phyloP scores from a whole-genome alignment of 805 yeast species.

The Lipomyces orientalis region DNA sequence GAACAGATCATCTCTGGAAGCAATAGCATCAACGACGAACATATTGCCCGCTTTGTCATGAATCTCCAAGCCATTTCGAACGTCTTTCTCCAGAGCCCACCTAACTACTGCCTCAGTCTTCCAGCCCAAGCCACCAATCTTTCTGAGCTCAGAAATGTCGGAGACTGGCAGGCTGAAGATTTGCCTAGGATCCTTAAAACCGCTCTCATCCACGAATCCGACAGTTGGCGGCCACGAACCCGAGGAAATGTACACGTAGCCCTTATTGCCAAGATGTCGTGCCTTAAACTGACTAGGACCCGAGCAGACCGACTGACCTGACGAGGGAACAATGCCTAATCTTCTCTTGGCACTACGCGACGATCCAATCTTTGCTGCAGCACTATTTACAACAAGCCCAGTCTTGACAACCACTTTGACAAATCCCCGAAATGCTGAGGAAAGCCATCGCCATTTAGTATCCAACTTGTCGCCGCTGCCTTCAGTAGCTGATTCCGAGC shows the following conservation, averaged over 20 bases:
- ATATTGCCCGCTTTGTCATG: slow-evolving; percentile 3
- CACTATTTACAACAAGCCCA: slow-evolving; percentile 13
- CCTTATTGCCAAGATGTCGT: slow-evolving; percentile 22
- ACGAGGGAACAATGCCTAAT: slow-evolving; percentile 10
- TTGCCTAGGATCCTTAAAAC: slow-evolving; percentile 12
- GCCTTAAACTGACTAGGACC: slow-evolving; percentile 15
- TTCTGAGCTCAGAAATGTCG: slow-evolving; percentile 15
- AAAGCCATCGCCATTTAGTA: neutral
- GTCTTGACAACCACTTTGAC: slow-evolving; percentile 14
- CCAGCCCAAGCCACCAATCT: slow-evolving; percentile 29
- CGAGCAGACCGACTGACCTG: neutral
- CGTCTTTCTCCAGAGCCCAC: slow-evolving; percentile 21
- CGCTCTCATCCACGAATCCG: slow-evolving; percentile 14
- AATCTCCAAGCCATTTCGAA: slow-evolving; percentile 22
- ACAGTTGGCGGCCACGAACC: slow-evolving; percentile 6
- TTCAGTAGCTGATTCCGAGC: neutral
- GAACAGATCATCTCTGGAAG: slow-evolving; percentile 21
- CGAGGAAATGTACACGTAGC: slow-evolving; percentile 7
- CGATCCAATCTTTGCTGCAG: slow-evolving; percentile 19
- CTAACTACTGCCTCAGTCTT: slow-evolving; percentile 25
- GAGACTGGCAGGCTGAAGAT: slow-evolving; percentile 14
- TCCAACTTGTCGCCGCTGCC: neutral
- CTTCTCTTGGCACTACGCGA: slow-evolving; percentile 13
- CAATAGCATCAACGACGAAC: slow-evolving; percentile 16
- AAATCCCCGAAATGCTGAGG: slow-evolving; percentile 10